phyloP scores from a whole-genome alignment of 768 basidiomycete species.

The Russula dissimulans region DNA sequence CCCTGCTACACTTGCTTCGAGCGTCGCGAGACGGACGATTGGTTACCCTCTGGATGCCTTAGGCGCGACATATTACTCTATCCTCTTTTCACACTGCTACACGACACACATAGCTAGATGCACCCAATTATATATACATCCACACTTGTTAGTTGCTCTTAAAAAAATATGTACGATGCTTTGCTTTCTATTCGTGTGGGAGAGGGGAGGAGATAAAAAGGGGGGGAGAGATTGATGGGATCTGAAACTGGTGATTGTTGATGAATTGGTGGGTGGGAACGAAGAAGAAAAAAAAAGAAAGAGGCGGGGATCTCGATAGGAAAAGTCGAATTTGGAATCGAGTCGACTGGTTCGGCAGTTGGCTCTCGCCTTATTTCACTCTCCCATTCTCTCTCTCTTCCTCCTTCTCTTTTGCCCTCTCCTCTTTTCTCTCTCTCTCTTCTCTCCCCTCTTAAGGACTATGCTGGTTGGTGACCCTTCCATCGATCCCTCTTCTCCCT shows the following conservation, averaged over 20 bases:
- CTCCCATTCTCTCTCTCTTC: too few species aligned
- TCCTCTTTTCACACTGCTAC: background rate
- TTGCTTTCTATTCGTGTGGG: background rate
- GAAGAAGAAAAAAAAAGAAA: background rate
- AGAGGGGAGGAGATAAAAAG: background rate
- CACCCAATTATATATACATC: background rate
- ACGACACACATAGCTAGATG: conserved; percentile 1
- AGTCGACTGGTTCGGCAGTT: background rate
- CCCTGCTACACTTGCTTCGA: too few species aligned
- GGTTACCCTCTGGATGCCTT: too few species aligned
- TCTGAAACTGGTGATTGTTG: too few species aligned
- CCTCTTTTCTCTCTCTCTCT: background rate
- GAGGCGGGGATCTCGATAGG: background rate
- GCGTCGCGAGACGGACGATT: too few species aligned
- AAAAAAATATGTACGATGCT: background rate
- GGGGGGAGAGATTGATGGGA: background rate
- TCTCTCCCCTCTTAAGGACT: background rate
- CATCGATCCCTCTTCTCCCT: background rate
- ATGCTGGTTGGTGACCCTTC: conserved; percentile 11
- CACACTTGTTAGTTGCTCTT: background rate
- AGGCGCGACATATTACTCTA: too few species aligned
- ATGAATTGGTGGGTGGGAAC: background rate
- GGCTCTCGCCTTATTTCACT: background rate
- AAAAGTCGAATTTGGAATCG: background rate
- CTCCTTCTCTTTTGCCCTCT: background rate